phyloP scores from a whole-genome alignment of 257 asterid species.

The Ballota nigra region DNA sequence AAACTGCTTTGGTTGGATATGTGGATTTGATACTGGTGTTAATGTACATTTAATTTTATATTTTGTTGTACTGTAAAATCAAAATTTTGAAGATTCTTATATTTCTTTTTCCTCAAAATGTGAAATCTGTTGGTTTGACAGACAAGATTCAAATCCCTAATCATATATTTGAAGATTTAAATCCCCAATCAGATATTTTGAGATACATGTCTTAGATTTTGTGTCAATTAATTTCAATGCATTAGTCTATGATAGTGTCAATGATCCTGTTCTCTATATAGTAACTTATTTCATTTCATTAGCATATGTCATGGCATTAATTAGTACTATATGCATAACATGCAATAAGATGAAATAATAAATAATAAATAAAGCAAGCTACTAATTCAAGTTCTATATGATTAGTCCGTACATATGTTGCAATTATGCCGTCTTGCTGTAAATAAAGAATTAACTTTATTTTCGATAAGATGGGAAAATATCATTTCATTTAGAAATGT shows the following conservation, averaged over 20 bases:
- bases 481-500: too few relatives aligned
- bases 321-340: background rate
- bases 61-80: constrained; percentile 1
- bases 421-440: background rate
- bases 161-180: constrained; percentile 9
- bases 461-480: too few relatives aligned
- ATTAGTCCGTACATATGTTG: background rate
- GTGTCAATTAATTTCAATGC: background rate
- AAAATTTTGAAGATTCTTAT: background rate
- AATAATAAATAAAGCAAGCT: background rate
- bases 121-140: background rate
- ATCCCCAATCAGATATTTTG: constrained; percentile 7
- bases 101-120: background rate
- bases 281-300: background rate
- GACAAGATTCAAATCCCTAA: constrained; percentile 13
- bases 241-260: background rate
- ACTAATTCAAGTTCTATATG: background rate
- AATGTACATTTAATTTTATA: background rate
- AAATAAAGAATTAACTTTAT: background rate
- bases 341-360: background rate
- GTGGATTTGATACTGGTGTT: background rate
- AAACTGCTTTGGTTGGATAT: background rate
- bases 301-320: background rate
- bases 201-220: constrained; percentile 16
- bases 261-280: background rate